These are phyloP conservation scores for Penicillium goetzii DNA, from an alignment of 495 filamentous ascomycete genomes.

Conservation along the genomic window DNA sequence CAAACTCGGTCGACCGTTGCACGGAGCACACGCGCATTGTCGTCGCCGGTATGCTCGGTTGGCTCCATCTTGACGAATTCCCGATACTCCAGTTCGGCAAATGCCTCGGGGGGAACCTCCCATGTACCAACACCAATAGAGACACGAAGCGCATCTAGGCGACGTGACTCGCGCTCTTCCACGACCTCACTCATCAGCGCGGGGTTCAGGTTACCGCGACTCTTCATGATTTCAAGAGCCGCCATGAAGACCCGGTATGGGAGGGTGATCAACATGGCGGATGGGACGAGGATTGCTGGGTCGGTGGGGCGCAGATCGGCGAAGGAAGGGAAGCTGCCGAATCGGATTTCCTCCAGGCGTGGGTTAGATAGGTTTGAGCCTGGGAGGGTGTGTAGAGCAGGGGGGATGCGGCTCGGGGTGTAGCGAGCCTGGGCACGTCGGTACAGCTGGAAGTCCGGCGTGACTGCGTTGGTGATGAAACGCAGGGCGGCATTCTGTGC, in stretches of 20 bases:
- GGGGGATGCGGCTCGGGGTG: conserved; percentile 36
- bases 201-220: conserved; percentile 11
- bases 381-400: conserved; percentile 19
- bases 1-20: conserved; percentile 10
- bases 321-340: conserved; percentile 21
- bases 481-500: conserved; percentile 23
- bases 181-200: conserved; percentile 28
- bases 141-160: conserved; percentile 30
- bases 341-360: conserved; percentile 25
- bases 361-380: conserved; percentile 18
- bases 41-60: background rate
- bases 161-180: conserved; percentile 34
- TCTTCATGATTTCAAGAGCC: conserved; percentile 22
- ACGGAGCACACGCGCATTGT: background rate
- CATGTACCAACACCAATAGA: too few species aligned
- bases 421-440: conserved; percentile 22
- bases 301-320: conserved; percentile 20
- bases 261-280: conserved; percentile 33
- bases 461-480: conserved; percentile 29
- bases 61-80: conserved; percentile 18
- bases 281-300: conserved; percentile 21
- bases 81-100: conserved; percentile 20
- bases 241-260: conserved; percentile 25
- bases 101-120: background rate
- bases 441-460: conserved; percentile 26